Evolutionary conservation across 2,329 filamentous ascomycete genomes (phyloP).

Genomic region (Ophiocordyceps robertsii): DNA sequence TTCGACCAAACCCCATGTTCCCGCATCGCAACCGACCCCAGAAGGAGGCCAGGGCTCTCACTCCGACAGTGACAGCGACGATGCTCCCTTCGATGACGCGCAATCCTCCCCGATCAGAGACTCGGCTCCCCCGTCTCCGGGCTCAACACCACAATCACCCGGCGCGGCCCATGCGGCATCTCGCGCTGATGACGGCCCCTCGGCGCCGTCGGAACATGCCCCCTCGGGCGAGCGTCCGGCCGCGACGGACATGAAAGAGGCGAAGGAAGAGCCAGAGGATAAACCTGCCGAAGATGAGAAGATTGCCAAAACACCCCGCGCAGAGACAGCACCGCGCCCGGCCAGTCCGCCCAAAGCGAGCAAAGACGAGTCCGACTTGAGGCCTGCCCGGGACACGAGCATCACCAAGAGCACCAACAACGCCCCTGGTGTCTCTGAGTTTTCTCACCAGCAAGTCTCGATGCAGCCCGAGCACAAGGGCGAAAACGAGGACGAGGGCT

Average conservation of each 20-base stretch:
- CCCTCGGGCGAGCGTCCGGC: neutral
- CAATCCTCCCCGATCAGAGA: slow-evolving; percentile 11
- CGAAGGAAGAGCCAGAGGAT: neutral
- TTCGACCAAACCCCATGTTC: neutral
- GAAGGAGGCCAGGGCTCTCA: slow-evolving; percentile 2
- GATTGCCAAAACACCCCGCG: slow-evolving; percentile 1
- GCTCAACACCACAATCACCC: neutral
- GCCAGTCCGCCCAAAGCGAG: slow-evolving; percentile 4
- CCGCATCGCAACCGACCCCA: neutral
- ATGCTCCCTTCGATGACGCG: slow-evolving; percentile 22
- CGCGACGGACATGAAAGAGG: neutral
- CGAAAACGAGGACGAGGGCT: slow-evolving; percentile 51
- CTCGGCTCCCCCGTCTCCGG: neutral
- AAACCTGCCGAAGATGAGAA: neutral
- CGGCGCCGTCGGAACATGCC: neutral
- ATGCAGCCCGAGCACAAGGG: slow-evolving; percentile 39
- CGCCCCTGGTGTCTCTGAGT: slow-evolving; percentile 51
- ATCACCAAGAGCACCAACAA: slow-evolving; percentile 18
- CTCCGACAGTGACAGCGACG: slow-evolving; percentile 19
- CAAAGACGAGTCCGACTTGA: slow-evolving; percentile 3
- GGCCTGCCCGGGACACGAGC: slow-evolving; percentile 24
- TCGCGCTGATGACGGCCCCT: neutral
- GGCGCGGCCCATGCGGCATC: neutral
- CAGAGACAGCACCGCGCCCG: slow-evolving; percentile 3
- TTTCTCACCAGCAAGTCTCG: slow-evolving; percentile 74